Evolutionary conservation across 768 basidiomycete species (phyloP), one percentile per base, ranked within the genome.

Genomic region (Mycena kentingensis): DNA sequence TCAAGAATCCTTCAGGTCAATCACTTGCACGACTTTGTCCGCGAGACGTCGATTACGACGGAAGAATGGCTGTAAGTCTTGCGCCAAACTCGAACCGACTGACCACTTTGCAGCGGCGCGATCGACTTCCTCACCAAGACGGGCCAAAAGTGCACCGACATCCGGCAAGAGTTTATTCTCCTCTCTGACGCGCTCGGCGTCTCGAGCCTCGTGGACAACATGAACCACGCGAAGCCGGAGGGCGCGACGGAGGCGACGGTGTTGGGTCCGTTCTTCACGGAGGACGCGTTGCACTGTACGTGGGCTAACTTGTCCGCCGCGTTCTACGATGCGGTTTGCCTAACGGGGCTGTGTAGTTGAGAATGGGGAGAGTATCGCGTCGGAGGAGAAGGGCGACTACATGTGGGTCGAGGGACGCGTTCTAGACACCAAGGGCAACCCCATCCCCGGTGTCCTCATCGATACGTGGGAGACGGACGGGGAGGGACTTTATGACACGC

Each of bases 401-500:
- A 73, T 94, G 80, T 91, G 78, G 58, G 86, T 93, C 45, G 80
- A 90, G 63, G 91, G 92, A 1, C 77, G 76, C 3, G 77, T 93
- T 2, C 62, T 82, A 26, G 77, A 83, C 61, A 84, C 81, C 1
- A 70, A 78, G 28, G 89, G 90, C 19, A 70, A 75, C n/a, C 84
- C 85, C 2, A 77, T 93, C 46, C 66, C 83, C 5, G 73, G 73
- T 45, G 88, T 87, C 0, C 61, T 77, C 38, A 87, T 92, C 53
- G 87, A 91, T 46, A 91, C 88, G n/a, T 91, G 88, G 88, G 88
- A 90, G 67, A 84, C 88, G 8, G 90, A 93, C 60, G 75, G 75
- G 0, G 52, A 76, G 44, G 87, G 87, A 61, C 61, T 66, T 63
- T 74, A 70, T 31, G 72, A 75, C 52, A 67, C 64, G 6, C 75